phyloP scores from a whole-genome alignment of 768 basidiomycete genomes.

The Mrakia blollopis region DNA sequence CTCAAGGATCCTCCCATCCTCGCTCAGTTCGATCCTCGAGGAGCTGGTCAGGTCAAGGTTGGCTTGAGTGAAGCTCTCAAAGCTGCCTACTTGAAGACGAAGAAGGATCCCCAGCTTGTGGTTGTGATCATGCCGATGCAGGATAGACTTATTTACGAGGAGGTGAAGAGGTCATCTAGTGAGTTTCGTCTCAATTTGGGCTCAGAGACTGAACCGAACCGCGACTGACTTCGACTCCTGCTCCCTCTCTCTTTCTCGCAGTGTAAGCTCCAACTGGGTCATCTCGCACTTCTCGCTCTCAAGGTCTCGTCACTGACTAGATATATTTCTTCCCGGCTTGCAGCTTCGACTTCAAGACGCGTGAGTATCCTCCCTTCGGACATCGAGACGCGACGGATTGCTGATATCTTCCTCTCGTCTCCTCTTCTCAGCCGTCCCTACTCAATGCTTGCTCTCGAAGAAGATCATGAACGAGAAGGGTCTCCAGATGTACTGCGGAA shows the following conservation, averaged over 20 bases:
- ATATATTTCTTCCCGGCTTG: background rate
- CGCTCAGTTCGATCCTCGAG: background rate
- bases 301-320: too few species aligned
- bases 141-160: constrained; percentile 19
- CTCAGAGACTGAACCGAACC: background rate
- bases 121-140: constrained; percentile 18
- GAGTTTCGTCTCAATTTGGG: background rate
- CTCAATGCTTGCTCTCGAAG: constrained; percentile 20
- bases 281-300: too few species aligned
- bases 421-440: constrained; percentile 14
- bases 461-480: constrained; percentile 26
- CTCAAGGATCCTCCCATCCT: constrained; percentile 1
- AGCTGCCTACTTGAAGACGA: background rate
- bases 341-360: constrained; percentile 11
- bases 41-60: background rate
- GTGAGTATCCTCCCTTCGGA: background rate
- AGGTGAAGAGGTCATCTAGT: constrained; percentile 15
- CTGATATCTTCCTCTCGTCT: background rate
- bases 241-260: background rate
- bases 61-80: background rate
- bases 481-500: constrained; percentile 26
- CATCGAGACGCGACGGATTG: background rate
- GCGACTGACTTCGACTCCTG: background rate
- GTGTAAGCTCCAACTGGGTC: too few species aligned
- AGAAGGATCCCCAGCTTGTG: constrained; percentile 28